Conservation (phyloP, 2,329 filamentous ascomycete genomes). For the Knoxdaviesia proteae region DNA sequence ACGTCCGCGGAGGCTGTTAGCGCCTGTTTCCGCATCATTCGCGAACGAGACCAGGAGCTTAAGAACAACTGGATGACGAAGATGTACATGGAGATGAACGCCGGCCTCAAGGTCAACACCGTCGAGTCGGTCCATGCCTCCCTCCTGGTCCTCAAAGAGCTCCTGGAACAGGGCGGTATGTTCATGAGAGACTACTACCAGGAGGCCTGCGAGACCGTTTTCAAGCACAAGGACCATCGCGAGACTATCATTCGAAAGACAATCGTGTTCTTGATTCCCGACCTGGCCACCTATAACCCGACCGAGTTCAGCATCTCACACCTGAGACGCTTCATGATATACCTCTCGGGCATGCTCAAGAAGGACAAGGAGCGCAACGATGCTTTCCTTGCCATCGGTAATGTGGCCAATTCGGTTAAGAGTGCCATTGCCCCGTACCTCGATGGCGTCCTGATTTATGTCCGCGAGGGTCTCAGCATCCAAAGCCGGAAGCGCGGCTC, state of each 20-base stretch:
- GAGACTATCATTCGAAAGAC: slow-evolving; percentile 76
- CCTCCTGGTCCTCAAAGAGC: slow-evolving; percentile 74
- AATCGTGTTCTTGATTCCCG: slow-evolving; percentile 76
- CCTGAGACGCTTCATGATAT: slow-evolving; percentile 92
- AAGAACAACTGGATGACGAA: slow-evolving; percentile 75
- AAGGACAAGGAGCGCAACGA: slow-evolving; percentile 87
- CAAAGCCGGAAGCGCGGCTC: slow-evolving; percentile 48
- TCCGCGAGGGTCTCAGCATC: slow-evolving; percentile 70
- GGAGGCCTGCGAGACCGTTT: slow-evolving; percentile 80
- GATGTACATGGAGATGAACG: slow-evolving; percentile 70
- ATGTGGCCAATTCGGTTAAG: slow-evolving; percentile 89
- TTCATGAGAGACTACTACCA: slow-evolving; percentile 95
- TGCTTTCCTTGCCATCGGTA: slow-evolving; percentile 87
- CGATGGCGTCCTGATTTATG: slow-evolving; percentile 82
- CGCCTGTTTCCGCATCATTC: slow-evolving; percentile 88
- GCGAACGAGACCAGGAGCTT: slow-evolving; percentile 74
- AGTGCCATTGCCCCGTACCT: slow-evolving; percentile 89
- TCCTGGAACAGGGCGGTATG: slow-evolving; percentile 90
- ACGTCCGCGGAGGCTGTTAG: slow-evolving; percentile 85
- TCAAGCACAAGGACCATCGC: slow-evolving; percentile 80
- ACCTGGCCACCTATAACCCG: slow-evolving; percentile 80
- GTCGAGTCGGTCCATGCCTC: slow-evolving; percentile 89
- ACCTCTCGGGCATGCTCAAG: slow-evolving; percentile 81
- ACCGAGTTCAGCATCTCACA: slow-evolving; percentile 74
- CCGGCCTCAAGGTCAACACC: slow-evolving; percentile 59